Conservation (phyloP, 2,329 filamentous ascomycete genomes). For the Fusarium paranaense region DNA sequence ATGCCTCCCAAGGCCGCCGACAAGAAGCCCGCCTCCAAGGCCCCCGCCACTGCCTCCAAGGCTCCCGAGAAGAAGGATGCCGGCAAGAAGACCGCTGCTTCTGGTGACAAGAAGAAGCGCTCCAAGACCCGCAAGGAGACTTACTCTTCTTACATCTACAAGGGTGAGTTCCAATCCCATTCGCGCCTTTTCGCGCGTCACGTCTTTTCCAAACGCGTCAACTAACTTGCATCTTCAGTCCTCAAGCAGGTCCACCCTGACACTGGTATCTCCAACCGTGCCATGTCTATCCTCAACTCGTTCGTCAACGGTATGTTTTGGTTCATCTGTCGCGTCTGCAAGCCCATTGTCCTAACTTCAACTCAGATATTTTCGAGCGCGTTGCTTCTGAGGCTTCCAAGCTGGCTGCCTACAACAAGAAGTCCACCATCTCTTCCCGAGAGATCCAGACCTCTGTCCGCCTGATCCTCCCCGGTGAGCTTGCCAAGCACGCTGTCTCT, state of each 20-base stretch:
- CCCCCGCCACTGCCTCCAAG: constrained; percentile 79
- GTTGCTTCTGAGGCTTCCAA: constrained; percentile 99
- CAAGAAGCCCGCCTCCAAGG: constrained; percentile 99
- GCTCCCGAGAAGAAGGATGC: constrained; percentile 97
- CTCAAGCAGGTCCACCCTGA: constrained; percentile 99
- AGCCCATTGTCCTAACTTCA: constrained; percentile 3
- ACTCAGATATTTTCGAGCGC: constrained; percentile 95
- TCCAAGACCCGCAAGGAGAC: constrained; percentile 99
- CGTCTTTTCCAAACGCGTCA: constrained; percentile 18
- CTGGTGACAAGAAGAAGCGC: constrained; percentile 99
- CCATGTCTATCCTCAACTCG: constrained; percentile 99
- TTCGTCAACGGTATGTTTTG: constrained; percentile 90
- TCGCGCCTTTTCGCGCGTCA: constrained; percentile 21
- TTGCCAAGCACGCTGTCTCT: constrained; percentile 99
- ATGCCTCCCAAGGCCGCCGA: constrained; percentile 98
- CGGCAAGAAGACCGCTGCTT: constrained; percentile 98
- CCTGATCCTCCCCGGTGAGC: constrained; percentile 96
- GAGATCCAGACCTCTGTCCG: constrained; percentile 99
- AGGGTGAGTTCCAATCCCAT: constrained; percentile 73
- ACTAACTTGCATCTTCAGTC: constrained; percentile 66
- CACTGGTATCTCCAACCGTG: constrained; percentile 99
- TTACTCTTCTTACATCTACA: constrained; percentile 99
- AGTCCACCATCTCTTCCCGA: constrained; percentile 98
- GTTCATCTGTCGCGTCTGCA: not conserved
- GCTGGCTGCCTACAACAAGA: constrained; percentile 99